phyloP scores from a whole-genome alignment of 352 stramenopile genomes.

The Globisporangium cylindrosporum region DNA sequence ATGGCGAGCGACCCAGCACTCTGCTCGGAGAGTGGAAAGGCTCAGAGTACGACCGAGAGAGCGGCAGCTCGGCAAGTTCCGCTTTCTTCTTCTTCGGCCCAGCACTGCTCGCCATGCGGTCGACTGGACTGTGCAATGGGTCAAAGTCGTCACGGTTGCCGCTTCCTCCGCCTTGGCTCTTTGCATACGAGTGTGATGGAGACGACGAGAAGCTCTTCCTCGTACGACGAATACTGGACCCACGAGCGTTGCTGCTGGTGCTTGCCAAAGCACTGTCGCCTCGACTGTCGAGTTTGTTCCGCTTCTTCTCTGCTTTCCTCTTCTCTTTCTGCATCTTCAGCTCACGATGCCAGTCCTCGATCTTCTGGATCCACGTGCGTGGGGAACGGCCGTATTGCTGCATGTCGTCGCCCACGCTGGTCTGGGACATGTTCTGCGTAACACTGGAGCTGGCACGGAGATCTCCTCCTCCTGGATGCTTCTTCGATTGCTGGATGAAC shows the following conservation, averaged over 20 bases:
- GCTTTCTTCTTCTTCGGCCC: constrained; percentile 16
- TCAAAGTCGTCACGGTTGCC: constrained; percentile 13
- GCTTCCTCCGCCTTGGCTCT: constrained; percentile 18
- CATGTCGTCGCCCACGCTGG: constrained; percentile 24
- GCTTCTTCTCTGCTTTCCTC: constrained; percentile 70
- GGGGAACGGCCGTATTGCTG: constrained; percentile 52
- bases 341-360: constrained; percentile 82
- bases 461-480: constrained; percentile 15
- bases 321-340: constrained; percentile 76
- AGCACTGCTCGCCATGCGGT: constrained; percentile 9
- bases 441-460: constrained; percentile 11
- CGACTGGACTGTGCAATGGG: constrained; percentile 5
- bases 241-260: constrained; percentile 15
- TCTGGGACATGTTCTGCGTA: constrained; percentile 5
- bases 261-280: constrained; percentile 27
- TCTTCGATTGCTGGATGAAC: constrained; percentile 37
- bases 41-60: constrained; percentile 63
- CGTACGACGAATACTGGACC: constrained; percentile 20
- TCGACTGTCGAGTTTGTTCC: constrained; percentile 43
- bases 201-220: constrained; percentile 25
- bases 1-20: constrained; percentile 26
- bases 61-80: constrained; percentile 24
- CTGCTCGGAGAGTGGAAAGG: constrained; percentile 53
- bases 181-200: constrained; percentile 6
- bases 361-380: constrained; percentile 72